phyloP scores from a whole-genome alignment of 2,329 filamentous ascomycete genomes.

The Byssoonygena ceratinophila region DNA sequence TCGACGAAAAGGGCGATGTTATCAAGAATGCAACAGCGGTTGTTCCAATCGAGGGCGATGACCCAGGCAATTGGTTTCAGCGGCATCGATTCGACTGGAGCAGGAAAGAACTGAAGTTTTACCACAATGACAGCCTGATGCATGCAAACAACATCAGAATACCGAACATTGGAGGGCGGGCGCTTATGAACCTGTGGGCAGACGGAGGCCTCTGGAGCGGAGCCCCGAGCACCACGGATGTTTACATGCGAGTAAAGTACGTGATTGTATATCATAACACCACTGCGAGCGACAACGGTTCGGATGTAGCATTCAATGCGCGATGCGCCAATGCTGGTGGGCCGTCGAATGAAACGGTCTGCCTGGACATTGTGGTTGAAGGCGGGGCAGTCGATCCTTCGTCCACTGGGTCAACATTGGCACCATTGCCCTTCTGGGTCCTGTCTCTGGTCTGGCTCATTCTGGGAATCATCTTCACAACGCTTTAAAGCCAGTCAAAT shows the following conservation, averaged over 20 bases:
- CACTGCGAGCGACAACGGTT: conserved; percentile 16
- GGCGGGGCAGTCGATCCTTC: conserved; percentile 15
- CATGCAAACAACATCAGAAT: conserved; percentile 18
- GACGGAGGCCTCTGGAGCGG: conserved; percentile 24
- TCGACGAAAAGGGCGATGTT: conserved; percentile 16
- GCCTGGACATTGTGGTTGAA: conserved; percentile 15
- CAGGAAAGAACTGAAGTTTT: conserved; percentile 19
- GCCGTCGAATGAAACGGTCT: conserved; percentile 19
- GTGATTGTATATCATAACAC: conserved; percentile 24
- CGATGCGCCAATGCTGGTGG: conserved; percentile 20
- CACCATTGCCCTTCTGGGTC: conserved; percentile 14
- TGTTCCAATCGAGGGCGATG: conserved; percentile 16
- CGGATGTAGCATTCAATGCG: conserved; percentile 14
- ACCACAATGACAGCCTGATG: conserved; percentile 20
- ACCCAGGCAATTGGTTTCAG: conserved; percentile 16
- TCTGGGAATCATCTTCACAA: conserved; percentile 11
- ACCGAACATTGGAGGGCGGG: conserved; percentile 18
- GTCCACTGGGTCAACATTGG: conserved; percentile 11
- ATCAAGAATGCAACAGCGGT: conserved; percentile 21
- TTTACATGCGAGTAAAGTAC: conserved; percentile 19
- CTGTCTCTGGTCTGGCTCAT: conserved; percentile 14
- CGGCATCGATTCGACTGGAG: conserved; percentile 25
- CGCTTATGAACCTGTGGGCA: conserved; percentile 25
- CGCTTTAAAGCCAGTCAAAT: not conserved
- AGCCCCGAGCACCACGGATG: conserved; percentile 22